Percentiles rank a stretch among this genome's conserved stretches.
phyloP scores from a whole-genome alignment of 495 filamentous ascomycete genomes.

The Xylaria venustula region DNA sequence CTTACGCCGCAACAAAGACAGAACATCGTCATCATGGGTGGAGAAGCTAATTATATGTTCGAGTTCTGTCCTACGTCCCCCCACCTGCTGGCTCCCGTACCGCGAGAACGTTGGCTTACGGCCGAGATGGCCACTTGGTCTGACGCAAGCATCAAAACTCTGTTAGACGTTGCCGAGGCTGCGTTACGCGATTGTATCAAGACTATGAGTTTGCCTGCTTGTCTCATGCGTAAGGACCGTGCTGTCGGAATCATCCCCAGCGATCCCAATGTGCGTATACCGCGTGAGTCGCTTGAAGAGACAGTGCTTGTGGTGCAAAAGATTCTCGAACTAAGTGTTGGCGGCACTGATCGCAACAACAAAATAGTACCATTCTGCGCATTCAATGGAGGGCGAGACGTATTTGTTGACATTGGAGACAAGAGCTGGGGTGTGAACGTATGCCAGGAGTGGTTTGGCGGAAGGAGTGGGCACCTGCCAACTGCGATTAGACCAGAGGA shows the following conservation, averaged over 20 bases:
- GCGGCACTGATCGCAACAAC: conserved; percentile 32
- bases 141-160: conserved; percentile 68
- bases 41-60: conserved; percentile 84
- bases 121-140: conserved; percentile 86
- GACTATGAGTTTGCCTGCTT: conserved; percentile 72
- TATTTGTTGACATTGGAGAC: conserved; percentile 98
- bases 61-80: conserved; percentile 59
- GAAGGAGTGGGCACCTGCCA: conserved; percentile 36
- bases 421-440: conserved; percentile 92
- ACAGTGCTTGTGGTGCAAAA: conserved; percentile 93
- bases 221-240: conserved; percentile 82
- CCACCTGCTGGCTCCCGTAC: conserved; percentile 60
- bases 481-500: conserved; percentile 45
- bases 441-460: conserved; percentile 88
- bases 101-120: conserved; percentile 72
- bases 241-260: conserved; percentile 86
- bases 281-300: conserved; percentile 89
- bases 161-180: conserved; percentile 84
- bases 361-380: conserved; percentile 85
- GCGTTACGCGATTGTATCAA: conserved; percentile 75
- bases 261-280: conserved; percentile 59
- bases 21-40: conserved; percentile 84
- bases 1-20: conserved; percentile 64
- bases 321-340: conserved; percentile 74
- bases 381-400: conserved; percentile 95